Base-by-base conservation (phyloP, 78 protist species). In the Diacronema lutheri region DNA sequence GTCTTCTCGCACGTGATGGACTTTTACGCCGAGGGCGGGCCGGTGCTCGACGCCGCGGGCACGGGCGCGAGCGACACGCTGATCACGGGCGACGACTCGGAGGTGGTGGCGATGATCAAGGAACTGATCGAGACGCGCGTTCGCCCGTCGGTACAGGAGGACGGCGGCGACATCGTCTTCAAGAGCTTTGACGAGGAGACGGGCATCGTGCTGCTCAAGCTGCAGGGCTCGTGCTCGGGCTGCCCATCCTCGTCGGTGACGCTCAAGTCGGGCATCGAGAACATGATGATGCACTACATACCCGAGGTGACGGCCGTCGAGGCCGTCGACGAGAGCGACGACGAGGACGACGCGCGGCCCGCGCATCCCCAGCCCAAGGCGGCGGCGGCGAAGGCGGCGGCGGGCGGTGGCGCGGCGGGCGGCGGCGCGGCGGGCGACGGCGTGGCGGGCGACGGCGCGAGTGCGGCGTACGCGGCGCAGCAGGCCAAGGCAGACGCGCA, bases 241-340 rank as follows among this genome's bases (percentile, higher is more conserved):
- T 68, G 76, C 68, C 73, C 76, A 16, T 55, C 69, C 13, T 68
- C 86, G 7, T 68, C 76, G 50, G 95, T 92, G 11, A 94, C 97
- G n/a, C 87, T 94, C 41, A 93, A 94, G 81, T 81, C 83, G 57
- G 97, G 97, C 41, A 93, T 94, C 62, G 97, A 94, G 81, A 92
- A 91, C 80, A 94, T 94, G 97, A 58, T 94, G 65, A 93, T 91
- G 94, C 97, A 94, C 85, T 94, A 93, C 90, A 92, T 94, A 31
- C 93, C 95, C 11, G 97, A 94, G 89, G 96, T 92, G 44, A 80
- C 46, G n/a, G 89, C n/a, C 19, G 94, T 89, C 12, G 86, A 65
- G 50, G 66, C 12, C 16, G 44, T 14, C 16, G 72, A 33, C 12
- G 72, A 65, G 72, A 21, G 33, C 23, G 72, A 65, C n/a, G n/a